A percentile compares a stretch with the other conserved stretches of the same genome.
Conservation (phyloP, 768 basidiomycete genomes). For the Piloderma croceum region DNA sequence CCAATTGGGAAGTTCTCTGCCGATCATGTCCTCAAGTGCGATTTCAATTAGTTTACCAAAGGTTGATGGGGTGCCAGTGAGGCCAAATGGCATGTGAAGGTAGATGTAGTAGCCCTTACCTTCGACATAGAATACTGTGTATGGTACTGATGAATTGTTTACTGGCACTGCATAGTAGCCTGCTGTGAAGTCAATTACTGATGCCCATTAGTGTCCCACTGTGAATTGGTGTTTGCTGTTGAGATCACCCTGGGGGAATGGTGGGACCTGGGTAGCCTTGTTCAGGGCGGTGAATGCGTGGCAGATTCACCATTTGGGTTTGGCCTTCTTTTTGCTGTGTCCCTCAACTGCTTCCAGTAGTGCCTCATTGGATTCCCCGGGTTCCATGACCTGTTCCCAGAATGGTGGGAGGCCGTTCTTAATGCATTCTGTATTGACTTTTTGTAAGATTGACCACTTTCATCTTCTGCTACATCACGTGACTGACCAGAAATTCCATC, state of each 20-base stretch:
- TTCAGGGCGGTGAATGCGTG: conserved; percentile 35
- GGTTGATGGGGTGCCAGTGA: conserved; percentile 33
- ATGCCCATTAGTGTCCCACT: conserved; percentile 30
- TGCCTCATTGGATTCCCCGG: conserved; percentile 29
- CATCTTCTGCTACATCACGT: no score
- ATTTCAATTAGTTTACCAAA: conserved; percentile 27
- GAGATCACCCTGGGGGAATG: conserved; percentile 34
- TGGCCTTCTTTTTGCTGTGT: not conserved
- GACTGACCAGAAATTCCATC: no score
- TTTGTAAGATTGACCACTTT: no score
- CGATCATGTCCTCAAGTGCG: conserved; percentile 21
- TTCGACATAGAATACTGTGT: conserved; percentile 30
- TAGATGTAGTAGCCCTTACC: conserved; percentile 34
- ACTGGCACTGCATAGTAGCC: conserved; percentile 29
- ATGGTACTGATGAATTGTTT: conserved; percentile 13
- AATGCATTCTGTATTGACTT: no score
- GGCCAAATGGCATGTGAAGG: conserved; percentile 34
- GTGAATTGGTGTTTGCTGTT: conserved; percentile 31
- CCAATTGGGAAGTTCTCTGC: conserved; percentile 3
- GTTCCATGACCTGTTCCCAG: no score
- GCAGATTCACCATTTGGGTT: conserved; percentile 31
- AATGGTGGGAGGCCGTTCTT: no score
- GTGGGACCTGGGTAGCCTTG: conserved; percentile 21
- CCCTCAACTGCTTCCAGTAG: conserved; percentile 15
- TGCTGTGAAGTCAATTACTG: conserved; percentile 32